A percentile compares a stretch with the other conserved stretches of the same genome.
These are phyloP conservation scores for Botrytis fabae DNA, from an alignment of 2,329 filamentous ascomycete genomes.

Conservation along the genomic window DNA sequence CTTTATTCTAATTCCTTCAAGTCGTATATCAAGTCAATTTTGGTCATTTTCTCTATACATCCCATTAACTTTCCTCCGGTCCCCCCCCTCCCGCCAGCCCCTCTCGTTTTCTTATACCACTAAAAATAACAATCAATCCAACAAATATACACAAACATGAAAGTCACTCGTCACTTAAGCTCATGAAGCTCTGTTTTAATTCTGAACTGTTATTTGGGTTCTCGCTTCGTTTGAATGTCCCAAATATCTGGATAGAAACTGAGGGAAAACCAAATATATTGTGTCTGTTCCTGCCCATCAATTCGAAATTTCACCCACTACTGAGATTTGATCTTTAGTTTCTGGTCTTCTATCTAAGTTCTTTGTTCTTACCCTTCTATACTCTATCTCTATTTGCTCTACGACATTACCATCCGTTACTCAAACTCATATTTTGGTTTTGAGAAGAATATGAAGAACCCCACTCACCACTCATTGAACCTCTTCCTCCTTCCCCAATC, in stretches of 20 bases:
- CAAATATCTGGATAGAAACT: not conserved
- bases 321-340: not conserved
- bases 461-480: not conserved
- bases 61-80: not conserved
- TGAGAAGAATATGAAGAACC: not conserved
- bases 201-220: not conserved
- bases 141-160: not conserved
- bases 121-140: not conserved
- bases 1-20: accelerated
- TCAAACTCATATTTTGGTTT: not conserved
- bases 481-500: not conserved
- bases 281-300: not conserved
- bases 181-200: not conserved
- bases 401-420: not conserved
- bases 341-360: not conserved
- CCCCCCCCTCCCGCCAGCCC: too few relatives aligned
- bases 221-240: not conserved
- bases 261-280: not conserved
- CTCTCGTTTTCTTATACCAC: not conserved
- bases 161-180: not conserved
- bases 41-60: not conserved
- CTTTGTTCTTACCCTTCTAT: not conserved
- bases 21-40: not conserved
- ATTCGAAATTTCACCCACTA: not conserved
- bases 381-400: not conserved